Percentiles rank a stretch among this genome's conserved stretches.
phyloP scores from a whole-genome alignment of 495 filamentous ascomycete genomes.

The Penicillium manginii region DNA sequence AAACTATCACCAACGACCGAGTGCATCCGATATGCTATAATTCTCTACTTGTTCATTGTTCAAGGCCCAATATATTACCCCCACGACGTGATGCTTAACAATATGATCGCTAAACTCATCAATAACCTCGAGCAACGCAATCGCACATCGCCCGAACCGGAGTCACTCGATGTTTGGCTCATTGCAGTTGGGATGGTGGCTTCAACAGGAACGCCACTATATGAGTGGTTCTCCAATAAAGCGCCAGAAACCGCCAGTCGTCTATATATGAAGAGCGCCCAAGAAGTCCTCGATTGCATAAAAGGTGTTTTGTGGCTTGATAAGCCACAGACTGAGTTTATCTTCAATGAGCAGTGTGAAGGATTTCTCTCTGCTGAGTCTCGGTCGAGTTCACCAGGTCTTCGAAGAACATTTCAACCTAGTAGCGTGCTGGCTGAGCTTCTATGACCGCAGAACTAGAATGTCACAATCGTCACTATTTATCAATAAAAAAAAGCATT shows the following conservation, averaged over 20 bases:
- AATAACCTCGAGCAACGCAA: constrained; percentile 29
- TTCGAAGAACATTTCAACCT: neutral
- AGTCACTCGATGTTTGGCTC: constrained; percentile 43
- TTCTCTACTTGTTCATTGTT: constrained; percentile 54
- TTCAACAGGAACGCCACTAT: constrained; percentile 30
- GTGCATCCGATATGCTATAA: constrained; percentile 47
- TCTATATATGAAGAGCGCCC: constrained; percentile 28
- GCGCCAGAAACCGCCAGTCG: constrained; percentile 12
- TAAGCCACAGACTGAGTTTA: constrained; percentile 18
- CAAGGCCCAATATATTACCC: constrained; percentile 57
- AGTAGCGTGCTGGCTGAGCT: neutral
- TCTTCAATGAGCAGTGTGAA: constrained; percentile 36
- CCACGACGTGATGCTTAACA: constrained; percentile 43
- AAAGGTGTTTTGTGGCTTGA: constrained; percentile 43
- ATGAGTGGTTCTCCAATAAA: constrained; percentile 35
- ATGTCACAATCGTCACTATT: too few species aligned
- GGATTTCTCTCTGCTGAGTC: constrained; percentile 8
- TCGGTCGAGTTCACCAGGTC: neutral
- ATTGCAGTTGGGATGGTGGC: constrained; percentile 44
- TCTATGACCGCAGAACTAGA: neutral
- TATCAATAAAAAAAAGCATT: too few species aligned
- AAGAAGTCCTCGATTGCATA: constrained; percentile 28
- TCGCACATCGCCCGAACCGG: constrained; percentile 6
- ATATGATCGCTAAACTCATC: constrained; percentile 34
- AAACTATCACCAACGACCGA: constrained; percentile 36